Evolutionary conservation across 129 eudicot species (phyloP).

Genomic region (Chrysanthemum makinoi): DNA sequence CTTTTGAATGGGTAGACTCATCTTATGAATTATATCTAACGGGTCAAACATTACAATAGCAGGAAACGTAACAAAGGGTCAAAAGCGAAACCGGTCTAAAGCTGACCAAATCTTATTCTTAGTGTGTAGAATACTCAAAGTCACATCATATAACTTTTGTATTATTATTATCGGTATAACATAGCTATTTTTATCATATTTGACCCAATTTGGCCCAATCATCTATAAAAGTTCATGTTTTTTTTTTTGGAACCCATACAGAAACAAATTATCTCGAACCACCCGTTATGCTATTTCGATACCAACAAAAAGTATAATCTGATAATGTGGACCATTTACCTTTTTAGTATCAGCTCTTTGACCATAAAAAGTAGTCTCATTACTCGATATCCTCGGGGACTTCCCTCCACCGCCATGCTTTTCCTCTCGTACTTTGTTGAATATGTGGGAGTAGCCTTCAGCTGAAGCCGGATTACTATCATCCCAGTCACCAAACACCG

Average conservation of each 20-base stretch:
- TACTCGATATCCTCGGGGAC: constrained; percentile 44
- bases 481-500: constrained; percentile 87
- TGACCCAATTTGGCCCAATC: neutral
- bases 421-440: constrained; percentile 68
- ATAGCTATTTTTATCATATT: neutral
- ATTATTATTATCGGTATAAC: neutral
- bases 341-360: constrained; percentile 42
- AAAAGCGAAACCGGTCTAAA: neutral
- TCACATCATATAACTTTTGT: neutral
- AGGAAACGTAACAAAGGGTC: neutral
- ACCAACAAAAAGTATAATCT: neutral
- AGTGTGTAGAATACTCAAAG: neutral
- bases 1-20: neutral
- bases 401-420: constrained; percentile 67
- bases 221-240: neutral
- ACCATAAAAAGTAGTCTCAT: constrained; percentile 44
- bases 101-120: neutral
- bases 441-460: constrained; percentile 68
- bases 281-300: neutral
- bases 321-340: constrained; percentile 34
- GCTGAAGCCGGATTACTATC: constrained; percentile 74
- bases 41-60: neutral
- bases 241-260: neutral
- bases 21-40: neutral
- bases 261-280: neutral